Percentiles rank a stretch among this genome's conserved stretches.
Conservation (phyloP, 495 filamentous ascomycete species). For the Podospora conica region DNA sequence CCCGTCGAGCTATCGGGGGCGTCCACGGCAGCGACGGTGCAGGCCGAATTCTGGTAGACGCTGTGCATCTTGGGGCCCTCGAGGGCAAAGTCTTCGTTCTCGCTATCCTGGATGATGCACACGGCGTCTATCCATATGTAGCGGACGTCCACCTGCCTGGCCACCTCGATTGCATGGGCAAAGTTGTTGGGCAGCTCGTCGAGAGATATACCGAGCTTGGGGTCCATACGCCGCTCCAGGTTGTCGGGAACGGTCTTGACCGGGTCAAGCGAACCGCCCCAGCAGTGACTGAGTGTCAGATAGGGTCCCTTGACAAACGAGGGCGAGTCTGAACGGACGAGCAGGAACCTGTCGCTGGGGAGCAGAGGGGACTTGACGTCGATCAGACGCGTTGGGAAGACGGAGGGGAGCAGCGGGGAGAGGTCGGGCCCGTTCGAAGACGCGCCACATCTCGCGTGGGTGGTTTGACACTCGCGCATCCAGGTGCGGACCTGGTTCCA, state of each 20-base stretch:
- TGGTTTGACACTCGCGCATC: neutral
- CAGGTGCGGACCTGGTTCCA: neutral
- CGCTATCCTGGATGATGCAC: neutral
- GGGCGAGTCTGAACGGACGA: neutral
- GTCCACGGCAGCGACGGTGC: neutral
- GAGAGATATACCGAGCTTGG: neutral
- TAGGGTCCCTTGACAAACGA: neutral
- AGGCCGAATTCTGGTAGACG: neutral
- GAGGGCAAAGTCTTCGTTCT: rapidly evolving
- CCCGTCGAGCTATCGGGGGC: neutral
- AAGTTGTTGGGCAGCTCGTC: neutral
- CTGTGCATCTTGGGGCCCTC: neutral
- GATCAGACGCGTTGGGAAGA: neutral
- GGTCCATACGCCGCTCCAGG: neutral
- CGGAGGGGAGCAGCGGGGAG: neutral
- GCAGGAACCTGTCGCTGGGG: neutral
- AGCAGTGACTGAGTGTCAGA: neutral
- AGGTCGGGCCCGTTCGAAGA: too few species aligned
- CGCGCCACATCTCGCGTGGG: neutral
- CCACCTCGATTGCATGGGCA: neutral
- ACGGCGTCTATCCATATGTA: neutral
- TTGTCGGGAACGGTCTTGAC: neutral
- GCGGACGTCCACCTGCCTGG: neutral
- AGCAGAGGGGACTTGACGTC: neutral
- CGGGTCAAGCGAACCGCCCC: neutral